These are phyloP conservation scores for Ceratobasidium sp. DNA, from an alignment of 1,284 basidiomycete species.

Conservation along the genomic window DNA sequence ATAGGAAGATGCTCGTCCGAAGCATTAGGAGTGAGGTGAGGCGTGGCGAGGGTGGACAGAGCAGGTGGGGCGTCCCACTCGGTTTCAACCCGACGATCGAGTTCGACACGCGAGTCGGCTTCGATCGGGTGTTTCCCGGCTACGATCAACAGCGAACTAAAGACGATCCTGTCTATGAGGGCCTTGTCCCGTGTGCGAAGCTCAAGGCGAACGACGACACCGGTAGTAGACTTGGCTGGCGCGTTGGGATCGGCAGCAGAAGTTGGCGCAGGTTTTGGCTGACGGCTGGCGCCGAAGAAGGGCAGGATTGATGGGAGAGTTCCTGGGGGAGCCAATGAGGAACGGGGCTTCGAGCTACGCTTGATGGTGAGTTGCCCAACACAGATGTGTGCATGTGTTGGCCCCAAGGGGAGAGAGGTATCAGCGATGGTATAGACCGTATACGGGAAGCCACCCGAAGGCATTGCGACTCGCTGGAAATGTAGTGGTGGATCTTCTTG, in stretches of 20 bases:
- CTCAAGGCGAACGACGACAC: slow-evolving; percentile 14
- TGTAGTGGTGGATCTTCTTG: neutral
- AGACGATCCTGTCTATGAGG: slow-evolving; percentile 30
- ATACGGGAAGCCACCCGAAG: slow-evolving; percentile 27
- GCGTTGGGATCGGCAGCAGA: neutral
- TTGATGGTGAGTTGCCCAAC: slow-evolving; percentile 29
- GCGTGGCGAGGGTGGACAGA: slow-evolving; percentile 28
- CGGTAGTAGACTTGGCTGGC: neutral
- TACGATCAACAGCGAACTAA: slow-evolving; percentile 18
- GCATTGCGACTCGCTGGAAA: slow-evolving; percentile 29
- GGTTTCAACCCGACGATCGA: slow-evolving; percentile 12
- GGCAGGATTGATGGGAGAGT: slow-evolving; percentile 2
- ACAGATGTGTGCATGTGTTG: slow-evolving; percentile 29
- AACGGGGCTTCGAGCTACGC: neutral
- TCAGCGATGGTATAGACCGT: slow-evolving; percentile 34
- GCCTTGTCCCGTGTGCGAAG: slow-evolving; percentile 29
- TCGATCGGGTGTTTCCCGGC: slow-evolving; percentile 25
- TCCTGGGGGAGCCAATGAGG: neutral
- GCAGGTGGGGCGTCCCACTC: slow-evolving; percentile 36
- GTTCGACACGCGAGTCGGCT: slow-evolving; percentile 23
- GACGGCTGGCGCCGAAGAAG: neutral
- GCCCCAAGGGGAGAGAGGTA: slow-evolving; percentile 17
- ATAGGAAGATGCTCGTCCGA: slow-evolving; percentile 9
- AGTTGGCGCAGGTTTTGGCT: neutral
- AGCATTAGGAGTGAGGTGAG: slow-evolving; percentile 11